A percentile compares a stretch with the other conserved stretches of the same genome.
Conservation (phyloP, 1,284 basidiomycete species). For the Thelephora terrestris region DNA sequence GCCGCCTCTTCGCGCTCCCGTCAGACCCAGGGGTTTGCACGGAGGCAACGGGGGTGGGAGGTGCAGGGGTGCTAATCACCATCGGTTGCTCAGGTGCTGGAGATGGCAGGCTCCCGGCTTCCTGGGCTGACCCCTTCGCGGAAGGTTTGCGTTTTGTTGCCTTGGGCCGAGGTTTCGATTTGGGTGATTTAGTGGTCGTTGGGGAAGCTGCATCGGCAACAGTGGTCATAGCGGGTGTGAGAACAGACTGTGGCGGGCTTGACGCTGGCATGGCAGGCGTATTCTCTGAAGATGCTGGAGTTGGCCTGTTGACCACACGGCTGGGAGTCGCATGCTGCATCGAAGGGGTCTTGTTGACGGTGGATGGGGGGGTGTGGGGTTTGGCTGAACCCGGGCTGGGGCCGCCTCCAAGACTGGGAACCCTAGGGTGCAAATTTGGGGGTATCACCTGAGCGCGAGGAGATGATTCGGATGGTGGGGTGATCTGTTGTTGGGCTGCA, state of each 20-base stretch:
- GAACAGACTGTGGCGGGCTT: conserved; percentile 27
- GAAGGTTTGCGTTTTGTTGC: conserved; percentile 26
- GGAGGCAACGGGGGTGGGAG: conserved; percentile 23
- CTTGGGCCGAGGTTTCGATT: conserved; percentile 32
- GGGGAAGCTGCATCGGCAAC: conserved; percentile 39
- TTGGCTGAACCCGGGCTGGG: conserved; percentile 1
- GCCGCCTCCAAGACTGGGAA: conserved; percentile 1
- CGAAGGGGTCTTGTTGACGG: background rate
- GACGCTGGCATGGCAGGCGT: conserved; percentile 7
- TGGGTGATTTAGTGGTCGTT: conserved; percentile 29
- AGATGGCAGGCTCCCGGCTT: conserved; percentile 10
- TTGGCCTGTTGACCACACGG: conserved; percentile 6
- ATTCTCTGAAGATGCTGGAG: background rate
- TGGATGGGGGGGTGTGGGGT: conserved; percentile 1
- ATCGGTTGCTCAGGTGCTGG: conserved; percentile 12
- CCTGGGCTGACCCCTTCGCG: conserved; percentile 10
- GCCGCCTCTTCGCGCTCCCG: conserved; percentile 39
- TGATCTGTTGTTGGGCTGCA: conserved; percentile 1
- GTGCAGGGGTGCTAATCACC: conserved; percentile 22
- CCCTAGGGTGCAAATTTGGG: conserved; percentile 1
- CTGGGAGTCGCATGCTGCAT: background rate
- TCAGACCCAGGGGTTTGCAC: conserved; percentile 16
- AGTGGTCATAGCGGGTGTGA: conserved; percentile 44
- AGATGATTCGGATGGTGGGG: background rate
- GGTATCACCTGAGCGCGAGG: conserved; percentile 3